Evolutionary conservation across 352 stramenopile genomes (phyloP).

Genomic region (Aphanomyces invadans): DNA sequence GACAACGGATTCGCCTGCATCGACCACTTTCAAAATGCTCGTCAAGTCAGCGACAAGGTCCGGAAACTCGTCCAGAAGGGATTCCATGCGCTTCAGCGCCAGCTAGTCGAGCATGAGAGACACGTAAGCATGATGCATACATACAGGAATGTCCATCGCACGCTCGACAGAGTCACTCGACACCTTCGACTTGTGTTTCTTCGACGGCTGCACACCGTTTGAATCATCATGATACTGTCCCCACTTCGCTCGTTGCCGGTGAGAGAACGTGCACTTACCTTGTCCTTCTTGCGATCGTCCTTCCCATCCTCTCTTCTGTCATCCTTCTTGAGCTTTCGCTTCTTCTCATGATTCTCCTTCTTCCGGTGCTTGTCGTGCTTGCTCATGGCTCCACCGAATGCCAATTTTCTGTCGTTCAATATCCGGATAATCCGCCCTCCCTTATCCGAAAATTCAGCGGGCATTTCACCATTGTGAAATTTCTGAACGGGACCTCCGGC

Average conservation of each 20-base stretch:
- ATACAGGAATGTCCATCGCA: not conserved
- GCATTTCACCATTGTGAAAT: not conserved
- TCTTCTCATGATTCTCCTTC: conserved; percentile 17
- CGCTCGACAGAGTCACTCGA: conserved; percentile 8
- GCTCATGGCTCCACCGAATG: conserved; percentile 10
- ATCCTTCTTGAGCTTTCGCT: conserved; percentile 24
- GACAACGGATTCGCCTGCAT: conserved; percentile 62
- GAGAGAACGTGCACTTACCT: too few species aligned
- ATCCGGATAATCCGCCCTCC: too few species aligned
- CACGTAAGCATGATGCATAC: not conserved
- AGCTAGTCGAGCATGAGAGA: conserved; percentile 19
- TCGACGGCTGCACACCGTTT: not conserved
- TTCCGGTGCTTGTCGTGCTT: conserved; percentile 5
- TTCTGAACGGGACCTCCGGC: too few species aligned
- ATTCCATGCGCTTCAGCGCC: conserved; percentile 42
- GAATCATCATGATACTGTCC: not conserved
- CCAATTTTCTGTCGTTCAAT: too few species aligned
- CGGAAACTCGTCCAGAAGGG: conserved; percentile 58
- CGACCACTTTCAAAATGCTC: conserved; percentile 61
- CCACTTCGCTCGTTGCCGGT: not conserved
- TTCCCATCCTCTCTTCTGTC: not conserved
- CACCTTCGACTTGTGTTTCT: conserved; percentile 17
- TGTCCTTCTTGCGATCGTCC: conserved; percentile 12
- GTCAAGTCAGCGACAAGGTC: conserved; percentile 56
- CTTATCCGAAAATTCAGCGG: not conserved